Base-by-base conservation (phyloP, 1,284 basidiomycete species). In the Ustilago tritici region DNA sequence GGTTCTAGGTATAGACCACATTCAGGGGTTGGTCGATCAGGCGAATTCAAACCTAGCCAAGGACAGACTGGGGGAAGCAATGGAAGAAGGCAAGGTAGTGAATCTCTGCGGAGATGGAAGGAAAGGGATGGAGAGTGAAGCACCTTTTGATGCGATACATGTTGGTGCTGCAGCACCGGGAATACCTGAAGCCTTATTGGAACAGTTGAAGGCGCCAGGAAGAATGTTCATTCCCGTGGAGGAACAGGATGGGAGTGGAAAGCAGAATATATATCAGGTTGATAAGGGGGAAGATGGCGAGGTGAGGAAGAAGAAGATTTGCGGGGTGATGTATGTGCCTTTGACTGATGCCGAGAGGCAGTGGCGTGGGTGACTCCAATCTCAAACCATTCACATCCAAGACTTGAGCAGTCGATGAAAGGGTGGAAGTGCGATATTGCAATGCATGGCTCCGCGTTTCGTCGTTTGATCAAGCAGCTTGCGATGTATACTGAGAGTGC, bases 201-300 rank as follows among this genome's bases (percentile, higher is more conserved):
- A 93, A 15, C 89, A 88, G 74, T 91, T 98, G 4, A 92, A 92
- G 14, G 86, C 87, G 2, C 94, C 94, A 0, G 96, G 96, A 2
- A 88, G 94, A 57, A 94, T 98, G 92, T 96, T 98, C 87, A 93
- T 98, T 60, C 95, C 95, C 1, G 92, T 98, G 8, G 95, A 94
- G 6, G 89, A 89, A 35, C 43, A 61, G 7, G 60, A 58, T 28
- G 70, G 67, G 3, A 36, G 46, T 1, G 62, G 61, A 2, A 68
- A 81, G 55, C 74, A 72, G 59, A 67, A 80, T 38, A 80, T 84
- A 34, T 79, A 68, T 40, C 80, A 83, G 46, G 66, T 84, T 35
- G 82, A 83, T 58, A 79, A 98, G 86, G 91, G 93, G 75, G 88
- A 82, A 38, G 70, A 91, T 0, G 95, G 95, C 0, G 88, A 89